Conservation (phyloP, 169 alveolate species). For the Plasmodium yoelii region DNA sequence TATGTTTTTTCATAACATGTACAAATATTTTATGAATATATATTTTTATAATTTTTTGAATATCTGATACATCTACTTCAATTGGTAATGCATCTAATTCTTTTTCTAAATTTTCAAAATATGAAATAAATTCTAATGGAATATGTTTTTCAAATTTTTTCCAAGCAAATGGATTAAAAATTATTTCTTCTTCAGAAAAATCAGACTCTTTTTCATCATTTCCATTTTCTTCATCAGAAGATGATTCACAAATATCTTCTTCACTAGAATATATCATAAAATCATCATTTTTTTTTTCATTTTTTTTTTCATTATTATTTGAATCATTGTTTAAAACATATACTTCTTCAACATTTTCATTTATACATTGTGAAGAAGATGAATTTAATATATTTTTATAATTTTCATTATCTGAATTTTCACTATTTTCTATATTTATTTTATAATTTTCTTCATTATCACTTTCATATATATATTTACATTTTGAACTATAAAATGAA, state of each 20-base stretch:
- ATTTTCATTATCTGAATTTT: background rate
- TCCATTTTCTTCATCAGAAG: constrained; percentile 16
- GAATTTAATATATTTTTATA: background rate
- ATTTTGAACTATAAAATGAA: constrained; percentile 65
- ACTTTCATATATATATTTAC: constrained; percentile 34
- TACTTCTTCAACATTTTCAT: constrained; percentile 22
- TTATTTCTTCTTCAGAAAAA: constrained; percentile 43
- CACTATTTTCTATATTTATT: background rate
- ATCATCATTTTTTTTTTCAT: background rate
- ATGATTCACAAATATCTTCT: constrained; percentile 38
- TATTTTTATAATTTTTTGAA: constrained; percentile 46
- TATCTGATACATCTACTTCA: constrained; percentile 62
- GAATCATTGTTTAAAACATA: background rate
- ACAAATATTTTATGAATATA: constrained; percentile 35
- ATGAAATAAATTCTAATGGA: constrained; percentile 30
- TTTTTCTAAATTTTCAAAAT: constrained; percentile 57
- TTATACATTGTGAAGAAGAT: constrained; percentile 4
- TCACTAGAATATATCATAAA: constrained; percentile 66
- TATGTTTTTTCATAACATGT: constrained; percentile 32
- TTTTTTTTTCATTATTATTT: constrained; percentile 15
- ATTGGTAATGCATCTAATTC: constrained; percentile 56
- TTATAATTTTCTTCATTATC: constrained; percentile 20
- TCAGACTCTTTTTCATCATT: constrained; percentile 20
- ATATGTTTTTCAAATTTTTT: constrained; percentile 70
- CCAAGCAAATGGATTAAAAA: constrained; percentile 73